Evolutionary conservation across 495 filamentous ascomycete species (phyloP).

Genomic region (Pseudoneurospora amorphoporcata): DNA sequence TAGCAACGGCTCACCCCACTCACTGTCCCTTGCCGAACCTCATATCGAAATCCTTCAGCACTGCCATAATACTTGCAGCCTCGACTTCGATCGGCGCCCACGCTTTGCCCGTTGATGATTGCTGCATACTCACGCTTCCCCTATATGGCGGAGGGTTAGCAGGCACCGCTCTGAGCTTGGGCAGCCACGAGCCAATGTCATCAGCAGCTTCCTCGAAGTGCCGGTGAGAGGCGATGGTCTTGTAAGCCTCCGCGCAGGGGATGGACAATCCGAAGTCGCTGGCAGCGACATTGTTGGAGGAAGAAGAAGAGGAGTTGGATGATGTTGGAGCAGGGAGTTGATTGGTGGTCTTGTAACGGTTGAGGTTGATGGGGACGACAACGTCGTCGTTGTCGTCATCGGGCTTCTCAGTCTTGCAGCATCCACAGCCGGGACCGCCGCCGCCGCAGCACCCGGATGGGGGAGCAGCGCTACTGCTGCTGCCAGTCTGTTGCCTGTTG

Average conservation of each 20-base stretch:
- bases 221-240: constrained; percentile 68
- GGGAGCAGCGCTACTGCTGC: constrained; percentile 29
- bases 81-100: constrained; percentile 65
- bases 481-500: constrained; percentile 11
- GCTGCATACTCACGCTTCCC: not conserved
- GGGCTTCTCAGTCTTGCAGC: constrained; percentile 23
- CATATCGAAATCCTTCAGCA: constrained; percentile 73
- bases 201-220: constrained; percentile 68
- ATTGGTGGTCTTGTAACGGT: not conserved
- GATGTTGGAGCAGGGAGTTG: not conserved
- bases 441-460: constrained; percentile 8
- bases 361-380: not conserved
- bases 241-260: constrained; percentile 71
- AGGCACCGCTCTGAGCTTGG: constrained; percentile 56
- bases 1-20: constrained; percentile 3
- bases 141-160: constrained; percentile 7
- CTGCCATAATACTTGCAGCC: constrained; percentile 77
- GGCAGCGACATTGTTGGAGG: not conserved
- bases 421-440: constrained; percentile 44
- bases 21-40: constrained; percentile 48
- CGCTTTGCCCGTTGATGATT: constrained; percentile 8
- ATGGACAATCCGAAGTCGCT: constrained; percentile 27
- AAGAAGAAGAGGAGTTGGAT: not conserved
- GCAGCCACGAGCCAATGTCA: constrained; percentile 65
- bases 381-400: not conserved